Conservation (phyloP, 2,329 filamentous ascomycete genomes). For the Bipolaris zeicola region DNA sequence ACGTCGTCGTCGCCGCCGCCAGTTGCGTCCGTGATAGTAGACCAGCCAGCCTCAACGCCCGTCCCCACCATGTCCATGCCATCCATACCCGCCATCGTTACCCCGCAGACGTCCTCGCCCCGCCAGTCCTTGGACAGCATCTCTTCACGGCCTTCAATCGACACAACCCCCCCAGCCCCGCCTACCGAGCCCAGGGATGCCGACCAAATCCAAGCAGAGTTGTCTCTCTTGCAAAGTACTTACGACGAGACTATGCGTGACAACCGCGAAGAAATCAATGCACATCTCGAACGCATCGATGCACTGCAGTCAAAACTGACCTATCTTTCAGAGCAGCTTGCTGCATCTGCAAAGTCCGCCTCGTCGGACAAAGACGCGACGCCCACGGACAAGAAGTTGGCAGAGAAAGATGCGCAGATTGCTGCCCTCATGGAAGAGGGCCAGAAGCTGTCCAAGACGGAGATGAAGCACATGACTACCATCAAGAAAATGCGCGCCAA, state of each 20-base stretch:
- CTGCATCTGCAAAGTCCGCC: slow-evolving; percentile 73
- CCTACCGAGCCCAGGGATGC: slow-evolving; percentile 39
- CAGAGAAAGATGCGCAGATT: slow-evolving; percentile 90
- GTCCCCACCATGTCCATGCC: slow-evolving; percentile 39
- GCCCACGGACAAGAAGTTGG: slow-evolving; percentile 72
- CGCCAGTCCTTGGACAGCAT: slow-evolving; percentile 44
- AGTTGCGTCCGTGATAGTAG: slow-evolving; percentile 28
- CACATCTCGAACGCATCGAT: slow-evolving; percentile 87
- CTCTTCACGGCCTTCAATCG: slow-evolving; percentile 39
- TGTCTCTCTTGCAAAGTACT: slow-evolving; percentile 57
- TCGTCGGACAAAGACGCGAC: slow-evolving; percentile 51
- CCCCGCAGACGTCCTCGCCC: slow-evolving; percentile 35
- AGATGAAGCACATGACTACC: slow-evolving; percentile 80
- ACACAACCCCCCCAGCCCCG: slow-evolving; percentile 37
- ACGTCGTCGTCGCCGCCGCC: slow-evolving; percentile 4
- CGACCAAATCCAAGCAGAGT: slow-evolving; percentile 50
- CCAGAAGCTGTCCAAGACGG: slow-evolving; percentile 81
- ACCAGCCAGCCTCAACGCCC: slow-evolving; percentile 44
- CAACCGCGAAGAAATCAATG: slow-evolving; percentile 81
- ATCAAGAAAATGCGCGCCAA: slow-evolving; percentile 77
- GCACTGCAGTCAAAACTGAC: slow-evolving; percentile 88
- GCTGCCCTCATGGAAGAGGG: slow-evolving; percentile 91
- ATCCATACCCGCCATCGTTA: slow-evolving; percentile 40
- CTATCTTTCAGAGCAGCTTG: slow-evolving; percentile 80
- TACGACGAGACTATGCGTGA: slow-evolving; percentile 60